These are phyloP conservation scores for Wickerhamiella pararugosa DNA, from an alignment of 1,139 yeast genomes.

Conservation along the genomic window DNA sequence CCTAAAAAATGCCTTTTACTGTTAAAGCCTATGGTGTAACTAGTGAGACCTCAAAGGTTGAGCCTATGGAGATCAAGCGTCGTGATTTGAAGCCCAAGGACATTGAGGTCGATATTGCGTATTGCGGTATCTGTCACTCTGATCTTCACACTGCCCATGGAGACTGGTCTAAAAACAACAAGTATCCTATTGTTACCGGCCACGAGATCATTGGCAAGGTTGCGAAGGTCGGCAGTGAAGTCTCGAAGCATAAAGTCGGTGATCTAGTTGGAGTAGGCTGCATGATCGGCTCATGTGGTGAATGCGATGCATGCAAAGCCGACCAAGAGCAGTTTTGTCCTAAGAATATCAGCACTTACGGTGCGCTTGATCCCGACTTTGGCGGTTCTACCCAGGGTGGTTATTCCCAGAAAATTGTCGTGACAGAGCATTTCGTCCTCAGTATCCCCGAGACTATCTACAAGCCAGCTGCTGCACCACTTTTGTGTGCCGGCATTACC, in stretches of 20 bases:
- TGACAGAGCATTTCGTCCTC: conserved; percentile 38
- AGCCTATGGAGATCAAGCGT: conserved; percentile 7
- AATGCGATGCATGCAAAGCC: conserved; percentile 33
- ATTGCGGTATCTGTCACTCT: conserved; percentile 50
- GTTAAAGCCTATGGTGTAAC: not conserved
- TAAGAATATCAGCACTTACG: conserved; percentile 29
- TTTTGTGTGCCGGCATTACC: conserved; percentile 30
- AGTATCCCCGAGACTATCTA: conserved; percentile 39
- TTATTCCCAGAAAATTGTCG: conserved; percentile 41
- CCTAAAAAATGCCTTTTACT: not conserved
- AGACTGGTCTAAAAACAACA: conserved; percentile 27
- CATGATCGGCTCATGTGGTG: conserved; percentile 32
- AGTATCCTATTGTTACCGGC: conserved; percentile 30
- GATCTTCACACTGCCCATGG: conserved; percentile 35
- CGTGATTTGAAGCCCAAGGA: conserved; percentile 14
- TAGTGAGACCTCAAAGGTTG: not conserved
- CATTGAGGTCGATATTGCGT: conserved; percentile 33
- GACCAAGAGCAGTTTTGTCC: conserved; percentile 37
- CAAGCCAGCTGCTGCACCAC: conserved; percentile 39
- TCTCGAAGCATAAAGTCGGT: conserved; percentile 29
- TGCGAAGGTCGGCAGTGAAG: conserved; percentile 35
- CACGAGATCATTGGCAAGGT: conserved; percentile 46
- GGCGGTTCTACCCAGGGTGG: conserved; percentile 37
- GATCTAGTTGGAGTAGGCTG: conserved; percentile 54
- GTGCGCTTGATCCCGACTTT: conserved; percentile 13